Conservation (phyloP, 2,329 filamentous ascomycete species). For the Colletotrichum aenigma region DNA sequence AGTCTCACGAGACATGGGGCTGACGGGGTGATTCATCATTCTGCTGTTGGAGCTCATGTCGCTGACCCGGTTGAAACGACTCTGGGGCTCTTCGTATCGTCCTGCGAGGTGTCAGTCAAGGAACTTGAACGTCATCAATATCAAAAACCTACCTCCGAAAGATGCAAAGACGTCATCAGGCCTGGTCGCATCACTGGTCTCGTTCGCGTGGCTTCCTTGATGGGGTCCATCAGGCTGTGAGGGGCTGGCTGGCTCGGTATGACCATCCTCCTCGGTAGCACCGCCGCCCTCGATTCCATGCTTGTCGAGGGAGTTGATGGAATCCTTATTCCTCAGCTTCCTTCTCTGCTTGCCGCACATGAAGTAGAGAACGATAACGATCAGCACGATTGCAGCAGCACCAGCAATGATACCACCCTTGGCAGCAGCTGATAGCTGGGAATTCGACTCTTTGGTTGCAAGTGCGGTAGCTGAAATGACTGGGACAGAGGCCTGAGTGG, state of each 20-base stretch:
- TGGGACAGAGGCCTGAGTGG: not conserved
- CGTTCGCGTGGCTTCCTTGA: slow-evolving; percentile 25
- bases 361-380: slow-evolving; percentile 24
- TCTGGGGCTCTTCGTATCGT: slow-evolving; percentile 17
- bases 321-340: slow-evolving; percentile 2
- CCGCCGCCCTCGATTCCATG: slow-evolving; percentile 20
- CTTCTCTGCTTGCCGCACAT: slow-evolving; percentile 15
- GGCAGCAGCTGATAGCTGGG: not conserved
- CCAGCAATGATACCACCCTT: slow-evolving; percentile 12
- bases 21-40: slow-evolving; percentile 21
- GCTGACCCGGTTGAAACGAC: slow-evolving; percentile 15
- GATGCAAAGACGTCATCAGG: slow-evolving; percentile 44
- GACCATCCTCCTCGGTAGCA: slow-evolving; percentile 30
- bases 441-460: not conserved
- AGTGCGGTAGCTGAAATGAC: not conserved
- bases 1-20: not conserved
- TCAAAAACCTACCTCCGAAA: slow-evolving; percentile 44
- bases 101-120: slow-evolving; percentile 4
- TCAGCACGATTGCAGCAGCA: slow-evolving; percentile 16
- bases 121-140: not conserved
- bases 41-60: not conserved
- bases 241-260: slow-evolving; percentile 28
- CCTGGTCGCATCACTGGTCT: slow-evolving; percentile 9
- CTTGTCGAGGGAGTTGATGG: slow-evolving; percentile 9
- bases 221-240: slow-evolving; percentile 9